Evolutionary conservation across 1,284 basidiomycete genomes (phyloP), one percentile per base, ranked within the genome.

Genomic region (Flammula alnicola): DNA sequence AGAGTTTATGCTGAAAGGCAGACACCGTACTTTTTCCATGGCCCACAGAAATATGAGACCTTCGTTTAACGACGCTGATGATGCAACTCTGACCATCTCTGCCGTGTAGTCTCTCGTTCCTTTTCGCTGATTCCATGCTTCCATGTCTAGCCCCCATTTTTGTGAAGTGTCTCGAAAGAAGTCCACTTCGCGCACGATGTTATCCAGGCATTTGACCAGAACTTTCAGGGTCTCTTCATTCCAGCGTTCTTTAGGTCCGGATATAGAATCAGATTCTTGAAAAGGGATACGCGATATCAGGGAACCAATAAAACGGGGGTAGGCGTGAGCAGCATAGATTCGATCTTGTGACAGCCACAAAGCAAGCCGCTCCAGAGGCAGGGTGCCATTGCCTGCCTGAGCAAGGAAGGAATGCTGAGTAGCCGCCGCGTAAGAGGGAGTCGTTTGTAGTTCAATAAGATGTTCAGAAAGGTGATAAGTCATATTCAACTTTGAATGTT

Each of bases 11-110:
- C 19, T 31, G 11, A 30, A 29, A 7, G 36, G 14, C 10, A 47
- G 9, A 48, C 6, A 76, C 77, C n/a, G 23, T 30, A 85, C 85
- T 69, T 79, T 77, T 64, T 90, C 88, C 87, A 90, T 90, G 1
- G 84, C 84, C 86, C 87, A 90, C 12, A 91, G 64, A 54, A 89
- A 83, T 4, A 88, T 72, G 14, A 91, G 63, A 1, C 83, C 84
- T 42, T 89, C 86, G 47, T 82, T 75, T n/a, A 86, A 60, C 0
- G 69, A 71, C 7, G 75, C 76, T 10, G 69, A 58, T 1, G 72
- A 68, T 0, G 76, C 72, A 0, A 83, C 65, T 4, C 79, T 70
- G 8, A 74, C 75, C 83, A 90, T 85, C 67, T 86, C 86, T 14
- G 86, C 84, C 0, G 82, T 81, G 60, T 89, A 90, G 50, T 83